Evolutionary conservation across 1,284 basidiomycete genomes (phyloP).

Genomic region (Rugosomyces carneus): DNA sequence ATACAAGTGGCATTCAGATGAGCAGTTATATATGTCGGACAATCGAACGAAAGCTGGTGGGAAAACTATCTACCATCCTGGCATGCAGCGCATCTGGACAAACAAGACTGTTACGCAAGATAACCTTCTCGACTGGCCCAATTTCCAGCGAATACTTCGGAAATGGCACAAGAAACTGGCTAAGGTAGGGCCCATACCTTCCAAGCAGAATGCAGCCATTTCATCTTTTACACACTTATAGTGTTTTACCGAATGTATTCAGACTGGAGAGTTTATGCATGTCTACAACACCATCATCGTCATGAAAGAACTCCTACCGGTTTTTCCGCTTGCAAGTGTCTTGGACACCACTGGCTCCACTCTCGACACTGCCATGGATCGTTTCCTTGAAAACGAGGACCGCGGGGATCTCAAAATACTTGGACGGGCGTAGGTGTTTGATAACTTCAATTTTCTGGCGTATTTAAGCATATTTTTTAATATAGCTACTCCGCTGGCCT

Average conservation of each 20-base stretch:
- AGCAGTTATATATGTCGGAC: constrained; percentile 59
- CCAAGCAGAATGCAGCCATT: constrained; percentile 1
- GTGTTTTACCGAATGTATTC: constrained; percentile 59
- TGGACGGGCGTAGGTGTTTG: constrained; percentile 59
- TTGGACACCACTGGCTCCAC: constrained; percentile 42
- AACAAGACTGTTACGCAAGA: constrained; percentile 41
- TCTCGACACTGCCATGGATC: constrained; percentile 62
- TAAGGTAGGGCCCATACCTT: constrained; percentile 34
- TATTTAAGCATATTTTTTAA: constrained; percentile 19
- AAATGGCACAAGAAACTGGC: constrained; percentile 81
- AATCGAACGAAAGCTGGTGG: constrained; percentile 62
- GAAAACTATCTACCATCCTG: constrained; percentile 57
- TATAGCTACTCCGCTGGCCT: constrained; percentile 60
- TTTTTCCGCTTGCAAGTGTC: constrained; percentile 73
- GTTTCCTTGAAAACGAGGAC: constrained; percentile 67
- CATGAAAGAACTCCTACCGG: constrained; percentile 82
- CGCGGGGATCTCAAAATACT: constrained; percentile 81
- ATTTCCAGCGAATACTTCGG: constrained; percentile 65
- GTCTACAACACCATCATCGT: constrained; percentile 91
- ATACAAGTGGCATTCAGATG: constrained; percentile 70
- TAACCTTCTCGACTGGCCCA: constrained; percentile 62
- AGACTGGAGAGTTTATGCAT: constrained; percentile 87
- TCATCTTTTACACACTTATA: constrained; percentile 25
- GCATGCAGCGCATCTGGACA: constrained; percentile 51
- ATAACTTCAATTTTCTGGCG: background rate